Evolutionary conservation across 257 asterid species (phyloP), one percentile per base, ranked within the genome.

Genomic region (Solanum chiquidenum): DNA sequence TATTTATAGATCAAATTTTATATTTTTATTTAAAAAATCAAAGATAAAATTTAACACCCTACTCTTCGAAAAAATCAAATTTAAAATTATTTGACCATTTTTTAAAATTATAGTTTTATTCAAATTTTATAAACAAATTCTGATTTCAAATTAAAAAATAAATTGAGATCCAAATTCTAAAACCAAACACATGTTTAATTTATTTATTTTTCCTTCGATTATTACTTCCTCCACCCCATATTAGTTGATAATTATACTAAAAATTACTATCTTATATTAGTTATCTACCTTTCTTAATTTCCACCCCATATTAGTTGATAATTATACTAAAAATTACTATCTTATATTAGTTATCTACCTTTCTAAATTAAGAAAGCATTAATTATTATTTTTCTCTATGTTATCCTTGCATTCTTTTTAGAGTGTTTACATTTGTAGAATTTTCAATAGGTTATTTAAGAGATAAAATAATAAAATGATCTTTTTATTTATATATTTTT

Each of bases 11-110:
- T 5, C 1, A n/a, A n/a, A 7, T n/a, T 64, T 0, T 23, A 4
- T n/a, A 62, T n/a, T 3, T 60, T 23, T 4, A 4, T 49, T 49
- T 2, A 1, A n/a, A 64, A 64, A 5, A 5, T n/a, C 5, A 0
- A n/a, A n/a, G 3, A 4, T 1, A 4, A 27, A 64, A n/a, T n/a
- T n/a, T 64, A n/a, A 64, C n/a, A n/a, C 12, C 1, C 8, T n/a
- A 10, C 72, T 64, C 12, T 11, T 60, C 0, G 13, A 21, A 60
- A 6, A 60, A 60, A 21, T 60, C 60, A 52, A 16, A 52, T 14
- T 5, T 49, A 49, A 49, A 49, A 16, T 16, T 49, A 5, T 16
- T 16, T 14, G 9, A 49, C 60, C 3, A 16, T 49, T 49, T 49
- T 16, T 49, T 23, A 2, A 49, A 60, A 23, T 60, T 23, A 23